A percentile compares a stretch with the other conserved stretches of the same genome.
phyloP scores from a whole-genome alignment of 495 filamentous ascomycete species.

The Penicillium canescens region DNA sequence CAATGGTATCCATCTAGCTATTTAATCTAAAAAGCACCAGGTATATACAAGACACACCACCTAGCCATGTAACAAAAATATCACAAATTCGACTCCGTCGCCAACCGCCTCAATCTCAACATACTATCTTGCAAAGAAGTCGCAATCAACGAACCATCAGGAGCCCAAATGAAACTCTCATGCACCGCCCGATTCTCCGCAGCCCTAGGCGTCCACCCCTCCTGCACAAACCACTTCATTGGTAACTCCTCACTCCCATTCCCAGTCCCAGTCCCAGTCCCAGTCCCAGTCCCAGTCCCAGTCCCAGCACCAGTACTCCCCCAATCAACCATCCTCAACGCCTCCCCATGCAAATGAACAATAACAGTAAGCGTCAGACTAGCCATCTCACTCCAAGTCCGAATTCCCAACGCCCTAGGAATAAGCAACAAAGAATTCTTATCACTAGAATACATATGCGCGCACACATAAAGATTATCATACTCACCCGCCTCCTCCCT shows the following conservation, averaged over 20 bases:
- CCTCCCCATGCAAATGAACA: conserved; percentile 50
- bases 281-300: neutral
- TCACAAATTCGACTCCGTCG: conserved; percentile 27
- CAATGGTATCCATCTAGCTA: neutral
- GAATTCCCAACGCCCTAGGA: conserved; percentile 58
- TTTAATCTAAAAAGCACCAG: neutral
- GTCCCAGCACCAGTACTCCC: conserved; percentile 3
- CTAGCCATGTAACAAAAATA: neutral
- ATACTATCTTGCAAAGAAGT: conserved; percentile 66
- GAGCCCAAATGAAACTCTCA: conserved; percentile 64
- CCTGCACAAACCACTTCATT: conserved; percentile 69
- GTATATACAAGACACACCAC: neutral
- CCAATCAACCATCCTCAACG: conserved; percentile 43
- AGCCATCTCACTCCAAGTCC: conserved; percentile 53
- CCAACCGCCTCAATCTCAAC: conserved; percentile 26
- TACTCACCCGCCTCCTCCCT: conserved; percentile 35
- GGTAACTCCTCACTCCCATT: conserved; percentile 14
- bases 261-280: neutral
- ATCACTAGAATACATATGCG: conserved; percentile 68
- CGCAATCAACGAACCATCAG: conserved; percentile 59
- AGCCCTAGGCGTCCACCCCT: conserved; percentile 58
- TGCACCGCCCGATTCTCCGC: conserved; percentile 59
- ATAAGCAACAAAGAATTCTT: conserved; percentile 68
- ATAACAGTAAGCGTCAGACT: conserved; percentile 63
- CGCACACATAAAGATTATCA: conserved; percentile 60